These are phyloP conservation scores for Teunomyces cretensis DNA, from an alignment of 805 yeast species.

Conservation along the genomic window DNA sequence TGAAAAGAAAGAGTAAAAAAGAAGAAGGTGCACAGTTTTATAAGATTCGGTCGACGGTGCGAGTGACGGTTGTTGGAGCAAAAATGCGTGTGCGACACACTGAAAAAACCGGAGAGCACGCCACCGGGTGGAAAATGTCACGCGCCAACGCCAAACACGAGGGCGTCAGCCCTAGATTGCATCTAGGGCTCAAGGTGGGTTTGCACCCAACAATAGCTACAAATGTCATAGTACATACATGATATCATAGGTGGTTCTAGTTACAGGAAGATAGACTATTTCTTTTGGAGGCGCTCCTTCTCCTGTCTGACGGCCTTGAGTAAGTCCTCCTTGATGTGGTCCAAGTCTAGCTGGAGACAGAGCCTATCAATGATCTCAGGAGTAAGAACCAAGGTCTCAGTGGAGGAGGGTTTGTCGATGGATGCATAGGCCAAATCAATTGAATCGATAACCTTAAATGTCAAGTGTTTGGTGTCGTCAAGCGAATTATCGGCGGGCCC, in stretches of 20 bases:
- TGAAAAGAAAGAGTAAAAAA: constrained; percentile 12
- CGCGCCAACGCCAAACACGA: background rate
- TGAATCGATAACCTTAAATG: constrained; percentile 11
- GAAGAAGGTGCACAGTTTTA: constrained; percentile 7
- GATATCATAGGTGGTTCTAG: too few species aligned
- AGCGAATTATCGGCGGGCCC: constrained; percentile 6
- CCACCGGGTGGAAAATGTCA: background rate
- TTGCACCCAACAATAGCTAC: background rate
- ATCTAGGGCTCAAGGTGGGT: background rate
- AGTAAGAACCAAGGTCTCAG: constrained; percentile 2
- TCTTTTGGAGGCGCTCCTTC: constrained; percentile 12
- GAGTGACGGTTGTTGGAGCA: constrained; percentile 17
- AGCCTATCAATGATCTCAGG: constrained; percentile 41
- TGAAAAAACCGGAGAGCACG: background rate
- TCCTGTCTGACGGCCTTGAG: constrained; percentile 58
- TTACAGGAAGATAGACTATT: too few species aligned
- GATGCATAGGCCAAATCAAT: constrained; percentile 15
- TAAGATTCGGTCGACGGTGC: constrained; percentile 7
- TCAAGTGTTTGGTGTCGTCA: constrained; percentile 13
- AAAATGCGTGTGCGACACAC: background rate
- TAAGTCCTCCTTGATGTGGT: constrained; percentile 45
- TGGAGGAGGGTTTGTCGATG: background rate
- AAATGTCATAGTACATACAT: background rate
- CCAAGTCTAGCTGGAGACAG: constrained; percentile 45
- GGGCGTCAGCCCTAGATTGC: background rate